Evolutionary conservation across 1,139 yeast species (phyloP), one percentile per base, ranked within the genome.

Genomic region (Ashbya aceris): DNA sequence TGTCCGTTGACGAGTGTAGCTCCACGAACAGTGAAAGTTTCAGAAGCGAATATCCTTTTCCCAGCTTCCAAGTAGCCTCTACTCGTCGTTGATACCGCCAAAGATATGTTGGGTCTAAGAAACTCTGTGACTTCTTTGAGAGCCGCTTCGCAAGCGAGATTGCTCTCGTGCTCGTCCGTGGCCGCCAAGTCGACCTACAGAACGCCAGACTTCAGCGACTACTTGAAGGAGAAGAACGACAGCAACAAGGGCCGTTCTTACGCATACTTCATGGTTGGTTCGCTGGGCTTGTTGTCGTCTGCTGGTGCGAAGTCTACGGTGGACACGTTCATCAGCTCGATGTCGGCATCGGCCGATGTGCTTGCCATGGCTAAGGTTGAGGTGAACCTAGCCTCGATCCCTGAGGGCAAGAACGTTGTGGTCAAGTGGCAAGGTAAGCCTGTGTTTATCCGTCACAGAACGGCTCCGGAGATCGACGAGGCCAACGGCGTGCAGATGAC

Each of bases 381-480:
- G 74, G 96, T 93, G 56, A 91, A 85, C 68, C 79, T 93, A 61
- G 80, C 83, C 47, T 84, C 87, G 51, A 87, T 93, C 54, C 99
- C 99, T 59, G 89, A 83, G 67, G 98, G 98, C 69, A 89, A 89
- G 74, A 93, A 93, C 69, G 94, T 91, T 55, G 86, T 91, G 64
- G 94, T 93, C 60, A 93, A 93, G 72, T 93, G 98, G 98, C 96
- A 93, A 74, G 98, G 98, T 73, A 93, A 91, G 76, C 98, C 98
- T 54, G 96, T 93, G 54, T 93, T 93, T 72, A 87, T 93, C 68
- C 91, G 99, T 78, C 99, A 93, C 77, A 85, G 99, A 79, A 89
- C 98, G 41, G 71, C 78, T 41, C 78, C 74, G 48, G 99, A 93
- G 73, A 89, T 93, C 59, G 86, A 78, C 44, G 98, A 93, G 73